Evolutionary conservation across 148 eudicot genomes (phyloP), one percentile per base, ranked within the genome.

Genomic region (Suaeda aralocaspica): DNA sequence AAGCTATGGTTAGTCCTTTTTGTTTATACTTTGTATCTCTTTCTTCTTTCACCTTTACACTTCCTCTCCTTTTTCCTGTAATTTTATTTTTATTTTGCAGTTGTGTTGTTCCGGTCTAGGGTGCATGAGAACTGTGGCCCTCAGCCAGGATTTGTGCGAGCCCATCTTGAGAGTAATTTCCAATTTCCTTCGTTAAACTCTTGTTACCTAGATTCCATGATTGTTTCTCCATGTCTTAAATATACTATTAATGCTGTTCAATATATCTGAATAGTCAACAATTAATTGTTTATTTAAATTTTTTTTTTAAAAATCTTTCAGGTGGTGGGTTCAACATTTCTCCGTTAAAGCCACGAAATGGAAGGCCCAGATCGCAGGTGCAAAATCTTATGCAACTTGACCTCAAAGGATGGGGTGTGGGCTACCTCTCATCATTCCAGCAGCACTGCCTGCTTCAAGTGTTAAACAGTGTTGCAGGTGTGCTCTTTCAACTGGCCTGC

Each of bases 301-400:
- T 36, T 36, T 57, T 7, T 60, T 6, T 36, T 60, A n/a, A 74
- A n/a, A 31, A 63, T 45, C n/a, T 79, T 67, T 60, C 82, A 94
- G 99, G 99, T 81, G 99, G 99, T 68, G 99, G 99, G 42, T 91
- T 79, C 86, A 94, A 91, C 72, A 91, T 94, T 63, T 91, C 96
- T 74, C 96, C 97, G 24, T 48, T 94, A 75, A 94, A 89, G 76
- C 86, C 97, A 68, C 83, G 83, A 57, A 89, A 91, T 80, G 99
- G 99, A 39, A 86, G 90, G 81, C 99, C 97, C 44, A 81, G 99
- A 73, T 81, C 99, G 13, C 96, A 89, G 78, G 96, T 94, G 48
- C 99, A 94, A 72, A 91, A 94, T 76, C 99, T 94, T 79, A 94
- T 94, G 96, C 99, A 94, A 78, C 84, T 94, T 83, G 99, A 91